Percentiles rank a stretch among this genome's conserved stretches.
Conservation (phyloP, 2,329 filamentous ascomycete species). For the Fusarium vanettenii region DNA sequence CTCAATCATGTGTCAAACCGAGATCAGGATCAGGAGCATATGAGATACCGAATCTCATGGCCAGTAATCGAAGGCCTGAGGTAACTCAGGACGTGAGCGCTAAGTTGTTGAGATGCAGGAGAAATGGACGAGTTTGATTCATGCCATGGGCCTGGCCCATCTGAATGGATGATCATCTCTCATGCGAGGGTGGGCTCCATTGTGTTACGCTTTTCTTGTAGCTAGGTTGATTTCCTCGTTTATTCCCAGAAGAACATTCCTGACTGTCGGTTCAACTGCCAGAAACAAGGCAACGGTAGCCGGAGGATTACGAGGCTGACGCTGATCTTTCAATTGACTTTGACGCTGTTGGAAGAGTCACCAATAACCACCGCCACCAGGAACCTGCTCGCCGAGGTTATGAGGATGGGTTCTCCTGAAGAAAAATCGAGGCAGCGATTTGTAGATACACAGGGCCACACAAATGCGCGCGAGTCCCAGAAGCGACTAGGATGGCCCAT, state of each 20-base stretch:
- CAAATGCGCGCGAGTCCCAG: slow-evolving; percentile 25
- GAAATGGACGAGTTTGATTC: slow-evolving; percentile 26
- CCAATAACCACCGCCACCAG: neutral
- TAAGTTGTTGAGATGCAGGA: slow-evolving; percentile 29
- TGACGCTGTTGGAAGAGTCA: neutral
- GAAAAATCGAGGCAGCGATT: slow-evolving; percentile 24
- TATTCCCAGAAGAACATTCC: neutral
- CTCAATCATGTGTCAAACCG: slow-evolving; percentile 17
- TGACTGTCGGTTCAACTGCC: neutral
- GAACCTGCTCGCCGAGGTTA: neutral
- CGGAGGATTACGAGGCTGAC: neutral
- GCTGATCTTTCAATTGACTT: neutral
- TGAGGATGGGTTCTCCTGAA: neutral
- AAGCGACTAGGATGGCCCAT: slow-evolving; percentile 27
- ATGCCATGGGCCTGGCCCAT: slow-evolving; percentile 16
- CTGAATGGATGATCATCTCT: slow-evolving; percentile 17
- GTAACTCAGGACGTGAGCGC: slow-evolving; percentile 12
- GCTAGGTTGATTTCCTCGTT: neutral
- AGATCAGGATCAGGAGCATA: slow-evolving; percentile 14
- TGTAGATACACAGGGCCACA: slow-evolving; percentile 22
- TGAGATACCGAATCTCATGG: slow-evolving; percentile 15
- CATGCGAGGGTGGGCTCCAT: neutral
- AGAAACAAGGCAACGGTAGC: neutral
- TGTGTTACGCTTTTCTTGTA: slow-evolving; percentile 1
- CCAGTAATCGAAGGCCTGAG: slow-evolving; percentile 13